Base-by-base conservation (phyloP, 257 asterid genomes). In the Eucommia ulmoides region DNA sequence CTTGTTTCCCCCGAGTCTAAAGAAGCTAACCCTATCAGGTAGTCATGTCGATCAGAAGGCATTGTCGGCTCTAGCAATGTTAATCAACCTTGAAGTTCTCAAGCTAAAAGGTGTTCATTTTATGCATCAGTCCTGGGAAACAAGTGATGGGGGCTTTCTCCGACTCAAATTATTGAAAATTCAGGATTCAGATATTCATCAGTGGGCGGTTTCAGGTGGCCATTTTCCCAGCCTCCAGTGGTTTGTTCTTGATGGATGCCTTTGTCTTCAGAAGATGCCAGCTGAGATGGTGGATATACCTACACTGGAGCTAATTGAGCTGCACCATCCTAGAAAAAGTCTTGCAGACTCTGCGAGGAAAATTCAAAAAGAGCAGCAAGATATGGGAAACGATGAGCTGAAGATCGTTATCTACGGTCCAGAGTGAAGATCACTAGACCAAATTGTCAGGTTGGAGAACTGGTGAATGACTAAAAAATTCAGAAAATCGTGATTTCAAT, bases 21-120 rank as follows among this genome's bases (percentile, higher is more conserved):
- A 35, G 55, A 61, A 23, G 24, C n/a, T 53, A 47, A 61, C 50
- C n/a, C 16, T 61, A 19, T 61, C 50, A 16, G 35, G 38, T 9
- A 48, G 41, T 0, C n/a, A 8, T 20, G 11, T 23, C 3, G 5
- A 19, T 1, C 19, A 35, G 23, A 0, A 47, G 8, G 33, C 23
- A 18, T 15, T 53, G 3, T 42, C 42, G 11, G 1, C 3, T 2
- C 20, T 55, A 12, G 53, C 50, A 24, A 23, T 18, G 8, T 59
- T 61, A 14, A 0, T 18, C 4, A 61, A n/a, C 19, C 55, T 61
- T 0, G 35, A 53, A 24, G 23, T 35, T 19, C 55, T 53, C 22
- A 53, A 47, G 47, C 23, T 60, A 17, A 14, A 21, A 19, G 1
- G 21, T 14, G 45, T 41, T 19, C 8, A 49, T 50, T 25, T 60